These are phyloP conservation scores for Sistotremastrum niveocremeum DNA, from an alignment of 768 basidiomycete species.

Conservation along the genomic window DNA sequence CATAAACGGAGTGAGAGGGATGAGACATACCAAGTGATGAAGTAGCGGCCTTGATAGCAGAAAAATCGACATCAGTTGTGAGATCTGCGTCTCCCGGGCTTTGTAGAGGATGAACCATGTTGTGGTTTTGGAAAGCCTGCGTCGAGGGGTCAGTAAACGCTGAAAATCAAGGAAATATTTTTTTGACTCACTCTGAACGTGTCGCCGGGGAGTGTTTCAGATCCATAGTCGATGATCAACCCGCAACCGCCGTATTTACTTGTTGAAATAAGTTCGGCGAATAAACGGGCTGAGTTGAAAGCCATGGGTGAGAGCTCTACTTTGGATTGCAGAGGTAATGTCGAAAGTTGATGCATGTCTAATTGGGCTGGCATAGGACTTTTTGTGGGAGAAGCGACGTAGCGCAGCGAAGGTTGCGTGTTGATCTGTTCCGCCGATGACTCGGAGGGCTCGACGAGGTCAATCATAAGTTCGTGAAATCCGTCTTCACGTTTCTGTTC, in stretches of 20 bases:
- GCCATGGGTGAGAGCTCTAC: conserved; percentile 71
- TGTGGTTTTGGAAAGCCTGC: conserved; percentile 84
- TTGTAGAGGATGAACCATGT: conserved; percentile 73
- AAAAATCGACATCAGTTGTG: conserved; percentile 96
- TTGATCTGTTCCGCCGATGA: conserved; percentile 5
- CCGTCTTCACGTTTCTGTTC: conserved; percentile 60
- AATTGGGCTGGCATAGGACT: conserved; percentile 42
- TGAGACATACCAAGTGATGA: conserved; percentile 40
- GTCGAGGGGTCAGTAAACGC: not conserved
- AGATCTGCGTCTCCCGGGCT: conserved; percentile 81
- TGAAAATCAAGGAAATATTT: not conserved
- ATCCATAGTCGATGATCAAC: conserved; percentile 85
- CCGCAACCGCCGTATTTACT: conserved; percentile 28
- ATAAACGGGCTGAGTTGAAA: conserved; percentile 50
- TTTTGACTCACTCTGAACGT: conserved; percentile 62
- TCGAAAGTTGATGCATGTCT: conserved; percentile 46
- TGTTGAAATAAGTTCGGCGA: conserved; percentile 47
- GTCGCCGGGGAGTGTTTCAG: conserved; percentile 46
- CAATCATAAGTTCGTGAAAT: conserved; percentile 79
- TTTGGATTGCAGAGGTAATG: conserved; percentile 52
- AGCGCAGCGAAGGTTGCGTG: conserved; percentile 31
- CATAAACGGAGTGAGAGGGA: conserved; percentile 1
- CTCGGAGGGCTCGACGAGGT: conserved; percentile 5
- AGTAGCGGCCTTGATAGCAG: conserved; percentile 70
- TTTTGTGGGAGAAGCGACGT: conserved; percentile 51